A percentile compares a stretch with the other conserved stretches of the same genome.
phyloP scores from a whole-genome alignment of 2,329 filamentous ascomycete genomes.

The Lasiodiplodia citricola region DNA sequence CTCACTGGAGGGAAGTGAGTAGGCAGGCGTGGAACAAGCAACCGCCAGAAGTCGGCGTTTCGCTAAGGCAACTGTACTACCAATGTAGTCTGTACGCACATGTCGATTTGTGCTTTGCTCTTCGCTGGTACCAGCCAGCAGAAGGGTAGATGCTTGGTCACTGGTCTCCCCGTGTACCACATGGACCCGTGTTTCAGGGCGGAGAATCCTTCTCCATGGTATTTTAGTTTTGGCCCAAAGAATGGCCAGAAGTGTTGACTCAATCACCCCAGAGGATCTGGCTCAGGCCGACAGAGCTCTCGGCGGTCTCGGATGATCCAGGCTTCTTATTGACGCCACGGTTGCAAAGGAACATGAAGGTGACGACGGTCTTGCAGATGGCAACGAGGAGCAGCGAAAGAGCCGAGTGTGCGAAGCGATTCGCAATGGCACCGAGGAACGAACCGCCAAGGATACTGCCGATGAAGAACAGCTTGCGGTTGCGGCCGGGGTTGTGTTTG shows the following conservation, averaged over 20 bases:
- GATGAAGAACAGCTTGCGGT: conserved; percentile 34
- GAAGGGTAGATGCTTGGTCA: not conserved
- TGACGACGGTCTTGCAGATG: conserved; percentile 31
- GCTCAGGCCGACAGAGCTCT: conserved; percentile 15
- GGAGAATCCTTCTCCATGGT: not conserved
- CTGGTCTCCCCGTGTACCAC: not conserved
- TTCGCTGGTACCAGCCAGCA: not conserved
- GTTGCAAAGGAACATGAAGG: conserved; percentile 34
- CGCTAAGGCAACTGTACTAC: not conserved
- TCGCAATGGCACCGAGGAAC: conserved; percentile 33
- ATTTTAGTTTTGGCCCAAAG: not conserved
- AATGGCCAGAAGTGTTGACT: not conserved
- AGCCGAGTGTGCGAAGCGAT: conserved; percentile 29
- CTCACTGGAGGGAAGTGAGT: not conserved
- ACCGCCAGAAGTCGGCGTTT: not conserved
- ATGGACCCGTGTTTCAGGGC: not conserved
- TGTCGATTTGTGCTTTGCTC: not conserved
- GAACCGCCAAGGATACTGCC: conserved; percentile 32
- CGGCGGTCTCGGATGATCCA: conserved; percentile 9
- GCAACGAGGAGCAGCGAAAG: conserved; percentile 32
- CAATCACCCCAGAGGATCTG: conserved; percentile 25
- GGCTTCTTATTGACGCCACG: conserved; percentile 32
- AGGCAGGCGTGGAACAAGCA: not conserved
- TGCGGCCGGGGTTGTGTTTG: conserved; percentile 31
- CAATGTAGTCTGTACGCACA: not conserved